Conservation (phyloP, 441 rosid species). For the Sinapis alba region DNA sequence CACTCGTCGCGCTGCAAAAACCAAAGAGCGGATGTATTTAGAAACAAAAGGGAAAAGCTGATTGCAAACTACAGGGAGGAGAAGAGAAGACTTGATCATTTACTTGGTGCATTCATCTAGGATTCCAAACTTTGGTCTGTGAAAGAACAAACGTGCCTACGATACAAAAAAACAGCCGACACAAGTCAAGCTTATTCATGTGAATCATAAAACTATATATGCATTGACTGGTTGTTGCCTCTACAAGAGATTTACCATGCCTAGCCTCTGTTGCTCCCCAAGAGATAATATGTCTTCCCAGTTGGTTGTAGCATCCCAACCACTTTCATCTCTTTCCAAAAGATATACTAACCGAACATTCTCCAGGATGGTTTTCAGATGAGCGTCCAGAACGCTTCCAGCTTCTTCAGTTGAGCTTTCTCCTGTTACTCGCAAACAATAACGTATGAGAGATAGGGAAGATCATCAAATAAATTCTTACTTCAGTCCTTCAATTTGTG, state of each 20-base stretch:
- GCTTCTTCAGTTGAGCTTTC: constrained; percentile 45
- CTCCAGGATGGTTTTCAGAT: constrained; percentile 79
- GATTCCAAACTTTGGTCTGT: constrained; percentile 90
- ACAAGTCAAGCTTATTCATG: constrained; percentile 30
- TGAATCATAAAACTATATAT: background rate
- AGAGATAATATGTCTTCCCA: constrained; percentile 98
- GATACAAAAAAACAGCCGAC: constrained; percentile 1
- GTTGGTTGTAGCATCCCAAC: constrained; percentile 84
- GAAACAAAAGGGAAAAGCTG: constrained; percentile 3
- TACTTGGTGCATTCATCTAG: constrained; percentile 99
- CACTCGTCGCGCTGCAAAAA: constrained; percentile 85
- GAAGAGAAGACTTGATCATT: constrained; percentile 27
- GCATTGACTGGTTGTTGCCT: background rate
- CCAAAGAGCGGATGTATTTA: constrained; percentile 4
- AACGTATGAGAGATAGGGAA: constrained; percentile 9
- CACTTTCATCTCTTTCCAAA: constrained; percentile 85
- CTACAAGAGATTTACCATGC: constrained; percentile 65
- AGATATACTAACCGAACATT: constrained; percentile 87
- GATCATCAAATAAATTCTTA: constrained; percentile 4
- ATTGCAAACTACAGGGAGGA: background rate
- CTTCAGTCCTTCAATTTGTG: background rate
- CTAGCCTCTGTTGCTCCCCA: constrained; percentile 98
- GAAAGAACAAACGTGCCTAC: constrained; percentile 96
- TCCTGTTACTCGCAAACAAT: constrained; percentile 48
- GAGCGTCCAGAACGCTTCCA: constrained; percentile 54